Percentiles rank a stretch among this genome's conserved stretches.
These are phyloP conservation scores for Lactarius vividus DNA, from an alignment of 768 basidiomycete species.

Conservation along the genomic window DNA sequence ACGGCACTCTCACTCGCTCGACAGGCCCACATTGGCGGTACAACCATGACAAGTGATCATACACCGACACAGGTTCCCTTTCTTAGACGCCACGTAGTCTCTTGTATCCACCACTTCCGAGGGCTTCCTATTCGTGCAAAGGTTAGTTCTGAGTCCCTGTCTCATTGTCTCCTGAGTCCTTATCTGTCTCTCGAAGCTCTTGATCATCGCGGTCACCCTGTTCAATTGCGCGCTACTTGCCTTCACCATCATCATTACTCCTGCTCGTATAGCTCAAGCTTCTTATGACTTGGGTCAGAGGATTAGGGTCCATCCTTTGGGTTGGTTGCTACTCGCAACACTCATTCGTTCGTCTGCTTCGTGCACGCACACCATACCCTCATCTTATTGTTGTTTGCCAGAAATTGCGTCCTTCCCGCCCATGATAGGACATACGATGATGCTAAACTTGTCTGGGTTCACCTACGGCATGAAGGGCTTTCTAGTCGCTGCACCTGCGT, in stretches of 20 bases:
- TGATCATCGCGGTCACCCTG: slow-evolving; percentile 54
- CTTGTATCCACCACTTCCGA: not conserved
- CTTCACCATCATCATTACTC: slow-evolving; percentile 53
- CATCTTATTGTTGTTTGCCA: slow-evolving; percentile 27
- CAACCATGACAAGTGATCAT: slow-evolving; percentile 2
- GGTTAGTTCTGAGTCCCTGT: slow-evolving; percentile 13
- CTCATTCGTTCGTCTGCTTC: slow-evolving; percentile 48
- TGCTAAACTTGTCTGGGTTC: slow-evolving; percentile 70
- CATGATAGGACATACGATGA: slow-evolving; percentile 64
- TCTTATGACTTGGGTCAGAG: slow-evolving; percentile 65
- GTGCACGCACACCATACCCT: not conserved
- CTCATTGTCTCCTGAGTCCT: slow-evolving; percentile 12
- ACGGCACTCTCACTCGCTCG: not conserved
- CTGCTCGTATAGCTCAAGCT: slow-evolving; percentile 64
- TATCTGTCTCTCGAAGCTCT: slow-evolving; percentile 39
- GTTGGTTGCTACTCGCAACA: slow-evolving; percentile 55
- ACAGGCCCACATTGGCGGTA: not conserved
- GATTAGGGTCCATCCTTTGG: slow-evolving; percentile 56
- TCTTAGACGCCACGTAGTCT: not conserved
- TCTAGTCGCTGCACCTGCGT: slow-evolving; percentile 56
- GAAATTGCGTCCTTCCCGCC: slow-evolving; percentile 57
- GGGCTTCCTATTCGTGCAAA: slow-evolving; percentile 23
- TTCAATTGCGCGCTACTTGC: slow-evolving; percentile 48
- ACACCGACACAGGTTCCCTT: not conserved
- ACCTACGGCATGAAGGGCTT: slow-evolving; percentile 81